Percentiles rank a stretch among this genome's conserved stretches.
Evolutionary conservation across 139 green algal genomes (phyloP).

Genomic region (Chlorella sp.): DNA sequence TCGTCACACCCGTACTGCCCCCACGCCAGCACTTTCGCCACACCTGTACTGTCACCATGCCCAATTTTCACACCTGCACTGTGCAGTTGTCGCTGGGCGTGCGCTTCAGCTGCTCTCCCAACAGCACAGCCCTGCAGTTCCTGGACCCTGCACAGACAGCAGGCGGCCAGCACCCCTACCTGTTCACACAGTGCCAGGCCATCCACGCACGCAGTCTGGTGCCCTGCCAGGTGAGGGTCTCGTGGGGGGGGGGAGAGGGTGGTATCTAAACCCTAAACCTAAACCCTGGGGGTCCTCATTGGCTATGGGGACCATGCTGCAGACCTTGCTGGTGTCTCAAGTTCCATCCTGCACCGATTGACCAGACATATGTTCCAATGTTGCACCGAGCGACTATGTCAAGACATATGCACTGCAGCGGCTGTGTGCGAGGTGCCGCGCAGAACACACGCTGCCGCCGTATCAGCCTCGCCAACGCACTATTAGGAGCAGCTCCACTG

Average conservation of each 20-base stretch:
- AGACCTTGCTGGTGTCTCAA: not conserved
- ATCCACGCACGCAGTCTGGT: constrained; percentile 88
- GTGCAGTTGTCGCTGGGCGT: too few species aligned
- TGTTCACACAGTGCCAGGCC: constrained; percentile 94
- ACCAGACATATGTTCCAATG: not conserved
- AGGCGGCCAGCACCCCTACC: constrained; percentile 77
- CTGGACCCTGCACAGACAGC: constrained; percentile 73
- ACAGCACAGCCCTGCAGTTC: constrained; percentile 61
- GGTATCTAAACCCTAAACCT: too few species aligned
- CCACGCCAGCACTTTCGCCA: too few species aligned
- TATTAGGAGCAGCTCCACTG: too few species aligned
- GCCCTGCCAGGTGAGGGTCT: constrained; percentile 71
- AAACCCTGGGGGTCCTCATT: too few species aligned
- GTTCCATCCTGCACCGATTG: not conserved
- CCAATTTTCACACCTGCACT: too few species aligned
- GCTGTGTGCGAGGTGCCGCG: not conserved
- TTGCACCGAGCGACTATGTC: not conserved
- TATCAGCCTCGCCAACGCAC: too few species aligned
- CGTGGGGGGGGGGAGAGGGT: too few species aligned
- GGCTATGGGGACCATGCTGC: not conserved
- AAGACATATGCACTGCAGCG: not conserved
- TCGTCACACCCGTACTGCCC: too few species aligned
- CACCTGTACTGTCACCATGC: too few species aligned
- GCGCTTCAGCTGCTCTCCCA: constrained; percentile 49
- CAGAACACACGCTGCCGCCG: too few species aligned